Conservation (phyloP, 768 basidiomycete genomes). For the Lyophyllum atratum region DNA sequence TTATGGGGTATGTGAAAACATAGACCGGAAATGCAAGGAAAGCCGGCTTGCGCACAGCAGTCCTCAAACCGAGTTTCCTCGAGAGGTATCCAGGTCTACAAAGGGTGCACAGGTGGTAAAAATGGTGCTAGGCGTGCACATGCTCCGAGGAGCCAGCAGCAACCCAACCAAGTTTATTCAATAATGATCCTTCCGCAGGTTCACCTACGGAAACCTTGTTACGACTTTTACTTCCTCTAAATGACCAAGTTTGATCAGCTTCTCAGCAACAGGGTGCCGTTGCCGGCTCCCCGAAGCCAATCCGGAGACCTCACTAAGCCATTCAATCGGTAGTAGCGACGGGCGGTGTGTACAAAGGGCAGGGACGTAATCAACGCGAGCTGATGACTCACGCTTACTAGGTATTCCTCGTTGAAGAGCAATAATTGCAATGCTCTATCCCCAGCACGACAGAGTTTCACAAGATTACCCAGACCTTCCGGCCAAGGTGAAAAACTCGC, state of each 20-base stretch:
- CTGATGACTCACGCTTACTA: conserved; percentile 89
- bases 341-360: not conserved
- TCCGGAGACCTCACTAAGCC: not conserved
- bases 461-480: conserved; percentile 47
- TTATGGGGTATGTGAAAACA: no score
- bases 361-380: conserved; percentile 66
- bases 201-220: no score
- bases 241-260: no score
- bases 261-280: not conserved
- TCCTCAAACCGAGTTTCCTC: no score
- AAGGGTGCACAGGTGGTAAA: no score
- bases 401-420: conserved; percentile 91
- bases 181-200: no score
- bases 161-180: not conserved
- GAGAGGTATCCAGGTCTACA: no score
- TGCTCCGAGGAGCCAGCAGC: conserved; percentile 30
- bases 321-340: not conserved
- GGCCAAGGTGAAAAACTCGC: conserved; percentile 15
- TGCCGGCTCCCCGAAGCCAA: not conserved
- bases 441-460: not conserved
- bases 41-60: no score
- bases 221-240: no score
- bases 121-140: not conserved
- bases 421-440: conserved; percentile 92
- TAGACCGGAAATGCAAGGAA: no score